Conservation (phyloP, 805 yeast genomes). For the Wickerhamomyces alni region DNA sequence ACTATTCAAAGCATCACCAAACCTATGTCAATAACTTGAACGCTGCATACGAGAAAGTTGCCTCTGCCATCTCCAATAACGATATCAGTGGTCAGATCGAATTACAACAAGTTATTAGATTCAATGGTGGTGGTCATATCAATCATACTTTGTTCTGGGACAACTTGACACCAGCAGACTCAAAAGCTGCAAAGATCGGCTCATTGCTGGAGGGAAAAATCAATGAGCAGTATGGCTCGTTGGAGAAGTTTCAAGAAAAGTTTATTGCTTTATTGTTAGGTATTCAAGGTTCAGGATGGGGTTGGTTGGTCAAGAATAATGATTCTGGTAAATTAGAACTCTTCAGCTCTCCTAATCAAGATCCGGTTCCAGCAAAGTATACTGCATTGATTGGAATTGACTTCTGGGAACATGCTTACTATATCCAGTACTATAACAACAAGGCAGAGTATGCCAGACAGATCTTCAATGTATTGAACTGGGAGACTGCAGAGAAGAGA, state of each 20-base stretch:
- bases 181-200: slow-evolving; percentile 30
- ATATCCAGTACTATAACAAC: slow-evolving; percentile 46
- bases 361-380: slow-evolving; percentile 35
- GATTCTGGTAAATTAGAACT: slow-evolving; percentile 35
- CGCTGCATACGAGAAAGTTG: slow-evolving; percentile 36
- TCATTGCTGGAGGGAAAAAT: slow-evolving; percentile 34
- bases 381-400: slow-evolving; percentile 44
- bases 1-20: slow-evolving; percentile 45
- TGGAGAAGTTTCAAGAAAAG: slow-evolving; percentile 35
- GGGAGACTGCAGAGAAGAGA: slow-evolving; percentile 45
- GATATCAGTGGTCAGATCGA: slow-evolving; percentile 37
- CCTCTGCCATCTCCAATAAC: slow-evolving; percentile 29
- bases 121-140: slow-evolving; percentile 47
- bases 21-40: slow-evolving; percentile 43
- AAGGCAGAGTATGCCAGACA: slow-evolving; percentile 45
- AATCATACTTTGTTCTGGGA: slow-evolving; percentile 47
- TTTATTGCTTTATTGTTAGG: slow-evolving; percentile 40
- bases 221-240: slow-evolving; percentile 37
- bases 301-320: slow-evolving; percentile 41
- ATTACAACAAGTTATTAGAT: slow-evolving; percentile 39
- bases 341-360: slow-evolving; percentile 42
- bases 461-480: slow-evolving; percentile 44
- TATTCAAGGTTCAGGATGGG: slow-evolving; percentile 52
- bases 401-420: slow-evolving; percentile 52
- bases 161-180: slow-evolving; percentile 34